A percentile compares a stretch with the other conserved stretches of the same genome.
phyloP scores from a whole-genome alignment of 2,329 filamentous ascomycete species.

The Trichophyton equinum region DNA sequence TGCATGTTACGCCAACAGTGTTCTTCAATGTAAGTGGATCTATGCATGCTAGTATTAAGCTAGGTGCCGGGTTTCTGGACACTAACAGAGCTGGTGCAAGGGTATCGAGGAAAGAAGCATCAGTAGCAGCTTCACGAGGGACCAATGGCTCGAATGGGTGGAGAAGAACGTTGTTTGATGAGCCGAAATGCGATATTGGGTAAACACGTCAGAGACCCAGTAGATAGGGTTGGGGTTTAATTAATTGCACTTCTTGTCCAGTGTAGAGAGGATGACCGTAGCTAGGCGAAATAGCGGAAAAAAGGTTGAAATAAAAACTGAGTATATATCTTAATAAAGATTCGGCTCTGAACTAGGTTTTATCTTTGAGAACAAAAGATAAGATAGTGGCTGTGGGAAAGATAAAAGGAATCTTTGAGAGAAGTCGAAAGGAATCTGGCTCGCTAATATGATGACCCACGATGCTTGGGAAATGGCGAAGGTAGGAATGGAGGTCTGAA shows the following conservation, averaged over 20 bases:
- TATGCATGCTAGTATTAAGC: neutral
- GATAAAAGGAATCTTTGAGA: neutral
- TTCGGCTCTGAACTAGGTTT: neutral
- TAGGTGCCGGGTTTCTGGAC: neutral
- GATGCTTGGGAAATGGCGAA: neutral
- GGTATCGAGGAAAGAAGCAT: conserved; percentile 66
- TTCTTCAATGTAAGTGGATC: conserved; percentile 53
- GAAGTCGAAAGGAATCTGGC: neutral
- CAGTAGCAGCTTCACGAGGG: conserved; percentile 61
- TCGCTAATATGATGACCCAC: neutral
- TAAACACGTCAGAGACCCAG: neutral
- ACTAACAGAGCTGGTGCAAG: conserved; percentile 20
- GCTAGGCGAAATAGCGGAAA: neutral
- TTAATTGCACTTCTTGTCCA: neutral
- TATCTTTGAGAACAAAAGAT: neutral
- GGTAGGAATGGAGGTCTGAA: too few relatives aligned
- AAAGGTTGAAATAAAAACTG: neutral
- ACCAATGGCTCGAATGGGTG: conserved; percentile 81
- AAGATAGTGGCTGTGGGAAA: neutral
- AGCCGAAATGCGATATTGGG: neutral
- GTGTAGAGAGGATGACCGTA: neutral
- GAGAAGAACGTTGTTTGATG: conserved; percentile 31
- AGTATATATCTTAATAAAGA: neutral
- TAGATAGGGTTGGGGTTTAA: neutral
- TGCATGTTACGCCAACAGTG: conserved; percentile 86